A percentile compares a stretch with the other conserved stretches of the same genome.
Conservation (phyloP, 164 flowering plant genomes). For the Warburgia ugandensis region DNA sequence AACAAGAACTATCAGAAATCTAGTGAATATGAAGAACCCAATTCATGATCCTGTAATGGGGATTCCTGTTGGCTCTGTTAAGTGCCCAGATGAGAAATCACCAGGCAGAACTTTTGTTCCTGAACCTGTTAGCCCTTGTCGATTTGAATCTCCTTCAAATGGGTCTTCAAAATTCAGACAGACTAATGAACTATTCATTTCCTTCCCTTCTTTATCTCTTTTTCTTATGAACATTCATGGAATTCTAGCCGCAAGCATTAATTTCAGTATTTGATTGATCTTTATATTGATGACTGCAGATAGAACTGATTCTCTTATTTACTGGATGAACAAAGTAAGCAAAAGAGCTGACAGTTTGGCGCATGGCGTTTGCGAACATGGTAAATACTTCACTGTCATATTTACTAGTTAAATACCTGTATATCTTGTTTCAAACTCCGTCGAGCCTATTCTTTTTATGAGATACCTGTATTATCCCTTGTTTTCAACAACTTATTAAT, state of each 20-base stretch:
- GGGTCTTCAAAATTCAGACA: slow-evolving; percentile 6
- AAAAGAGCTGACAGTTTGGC: slow-evolving; percentile 33
- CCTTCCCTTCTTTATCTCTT: neutral
- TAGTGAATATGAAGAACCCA: slow-evolving; percentile 6
- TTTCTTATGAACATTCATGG: neutral
- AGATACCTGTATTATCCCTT: too few relatives aligned
- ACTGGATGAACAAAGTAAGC: slow-evolving; percentile 32
- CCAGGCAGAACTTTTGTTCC: neutral
- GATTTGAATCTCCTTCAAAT: slow-evolving; percentile 2
- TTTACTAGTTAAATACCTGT: too few relatives aligned
- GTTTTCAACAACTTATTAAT: too few relatives aligned
- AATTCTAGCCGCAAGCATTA: neutral
- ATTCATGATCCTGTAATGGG: slow-evolving; percentile 5
- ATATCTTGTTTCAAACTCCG: too few relatives aligned
- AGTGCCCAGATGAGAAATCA: neutral
- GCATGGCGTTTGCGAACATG: slow-evolving; percentile 43
- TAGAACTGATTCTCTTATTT: slow-evolving; percentile 13
- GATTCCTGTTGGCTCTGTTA: slow-evolving; percentile 3
- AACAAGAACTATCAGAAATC: slow-evolving; percentile 1
- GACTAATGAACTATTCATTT: slow-evolving; percentile 2
- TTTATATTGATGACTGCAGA: slow-evolving; percentile 21
- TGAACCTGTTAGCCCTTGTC: slow-evolving; percentile 2
- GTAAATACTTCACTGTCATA: slow-evolving; percentile 16
- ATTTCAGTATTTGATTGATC: neutral
- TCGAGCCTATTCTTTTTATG: too few relatives aligned